Conservation (phyloP, 2,329 filamentous ascomycete genomes). For the Phialemoniopsis sp. region DNA sequence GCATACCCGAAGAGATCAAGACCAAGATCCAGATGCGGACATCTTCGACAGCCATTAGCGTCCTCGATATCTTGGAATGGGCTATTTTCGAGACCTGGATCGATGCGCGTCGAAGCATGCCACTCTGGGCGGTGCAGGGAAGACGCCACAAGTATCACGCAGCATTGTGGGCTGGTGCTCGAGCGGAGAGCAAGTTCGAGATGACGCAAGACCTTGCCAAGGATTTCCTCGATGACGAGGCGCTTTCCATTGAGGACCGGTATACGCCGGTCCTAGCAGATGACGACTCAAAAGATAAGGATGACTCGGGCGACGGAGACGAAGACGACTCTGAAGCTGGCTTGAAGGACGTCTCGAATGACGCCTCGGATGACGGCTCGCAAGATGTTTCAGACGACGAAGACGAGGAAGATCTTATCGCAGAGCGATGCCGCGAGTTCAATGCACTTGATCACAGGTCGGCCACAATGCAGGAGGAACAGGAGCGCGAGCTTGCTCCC, state of each 20-base stretch:
- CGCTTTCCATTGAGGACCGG: constrained; percentile 42
- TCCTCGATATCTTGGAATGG: constrained; percentile 56
- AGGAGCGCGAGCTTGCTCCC: constrained; percentile 63
- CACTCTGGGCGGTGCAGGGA: constrained; percentile 60
- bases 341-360: too few species aligned
- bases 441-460: constrained; percentile 20
- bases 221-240: constrained; percentile 48
- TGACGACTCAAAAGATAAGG: too few species aligned
- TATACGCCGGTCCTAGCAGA: too few species aligned
- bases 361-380: too few species aligned
- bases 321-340: too few species aligned
- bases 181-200: too few species aligned
- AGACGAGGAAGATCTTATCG: too few species aligned
- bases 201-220: constrained; percentile 24
- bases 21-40: constrained; percentile 38
- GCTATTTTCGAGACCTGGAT: constrained; percentile 51
- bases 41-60: constrained; percentile 27
- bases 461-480: constrained; percentile 54
- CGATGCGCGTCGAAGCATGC: constrained; percentile 43
- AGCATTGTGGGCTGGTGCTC: constrained; percentile 23
- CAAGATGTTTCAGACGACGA: constrained; percentile 19
- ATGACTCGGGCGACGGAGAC: too few species aligned
- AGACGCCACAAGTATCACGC: constrained; percentile 39
- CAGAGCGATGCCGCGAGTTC: constrained; percentile 29
- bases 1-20: constrained; percentile 54